These are phyloP conservation scores for Tuber brumale DNA, from an alignment of 495 filamentous ascomycete genomes.

Conservation along the genomic window DNA sequence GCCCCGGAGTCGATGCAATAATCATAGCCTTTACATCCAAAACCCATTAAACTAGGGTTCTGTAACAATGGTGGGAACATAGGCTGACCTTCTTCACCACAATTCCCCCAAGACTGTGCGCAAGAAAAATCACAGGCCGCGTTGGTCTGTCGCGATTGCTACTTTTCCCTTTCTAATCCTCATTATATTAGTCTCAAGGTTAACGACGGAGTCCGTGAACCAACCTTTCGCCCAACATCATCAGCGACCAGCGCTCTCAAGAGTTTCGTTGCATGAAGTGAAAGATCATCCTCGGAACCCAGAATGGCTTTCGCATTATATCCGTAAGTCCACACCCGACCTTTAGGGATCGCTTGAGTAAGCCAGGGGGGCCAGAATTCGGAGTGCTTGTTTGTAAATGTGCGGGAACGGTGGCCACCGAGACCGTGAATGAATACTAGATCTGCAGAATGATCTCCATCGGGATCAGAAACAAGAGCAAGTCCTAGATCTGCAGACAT, in stretches of 20 bases:
- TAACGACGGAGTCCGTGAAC: not conserved
- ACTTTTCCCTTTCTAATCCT: not conserved
- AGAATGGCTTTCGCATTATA: slow-evolving; percentile 16
- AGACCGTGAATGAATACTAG: slow-evolving; percentile 17
- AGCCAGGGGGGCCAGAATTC: slow-evolving; percentile 16
- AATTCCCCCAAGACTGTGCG: slow-evolving; percentile 29
- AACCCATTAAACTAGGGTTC: not conserved
- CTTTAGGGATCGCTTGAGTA: slow-evolving; percentile 4
- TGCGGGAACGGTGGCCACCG: slow-evolving; percentile 16
- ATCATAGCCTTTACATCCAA: not conserved
- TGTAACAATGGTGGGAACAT: not conserved
- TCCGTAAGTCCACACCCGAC: slow-evolving; percentile 14
- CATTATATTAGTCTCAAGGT: not conserved
- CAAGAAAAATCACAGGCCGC: slow-evolving; percentile 28
- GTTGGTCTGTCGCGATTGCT: not conserved
- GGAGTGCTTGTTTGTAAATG: slow-evolving; percentile 15
- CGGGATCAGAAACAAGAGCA: not conserved
- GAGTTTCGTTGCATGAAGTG: slow-evolving; percentile 10
- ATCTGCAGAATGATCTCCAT: not conserved
- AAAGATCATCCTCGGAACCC: not conserved
- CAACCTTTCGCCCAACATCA: not conserved
- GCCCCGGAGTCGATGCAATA: not conserved
- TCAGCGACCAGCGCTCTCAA: slow-evolving; percentile 10
- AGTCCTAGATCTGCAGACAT: not conserved
- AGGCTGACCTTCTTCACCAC: slow-evolving; percentile 26